phyloP scores from a whole-genome alignment of 257 asterid species.

The Nicotiana undulata region DNA sequence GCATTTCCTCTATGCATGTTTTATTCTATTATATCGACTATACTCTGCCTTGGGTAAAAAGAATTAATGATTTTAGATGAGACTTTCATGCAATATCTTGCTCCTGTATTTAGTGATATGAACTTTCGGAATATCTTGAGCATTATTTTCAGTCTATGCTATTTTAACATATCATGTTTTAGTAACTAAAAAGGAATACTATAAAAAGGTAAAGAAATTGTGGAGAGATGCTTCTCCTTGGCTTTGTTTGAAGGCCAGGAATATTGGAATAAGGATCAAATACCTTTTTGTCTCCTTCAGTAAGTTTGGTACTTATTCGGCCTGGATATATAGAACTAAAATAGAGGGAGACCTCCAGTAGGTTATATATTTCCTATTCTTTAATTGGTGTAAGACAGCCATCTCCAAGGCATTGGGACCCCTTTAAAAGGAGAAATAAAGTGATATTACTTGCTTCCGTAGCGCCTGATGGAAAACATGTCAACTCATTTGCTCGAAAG shows the following conservation, averaged over 20 bases:
- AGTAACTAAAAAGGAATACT: background rate
- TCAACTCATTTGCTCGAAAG: conserved; percentile 29
- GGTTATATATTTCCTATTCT: conserved; percentile 29
- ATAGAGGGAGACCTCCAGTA: conserved; percentile 29
- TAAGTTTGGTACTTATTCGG: conserved; percentile 71
- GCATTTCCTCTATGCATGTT: background rate
- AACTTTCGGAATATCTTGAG: conserved; percentile 7
- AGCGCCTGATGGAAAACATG: conserved; percentile 25
- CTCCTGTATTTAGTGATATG: background rate
- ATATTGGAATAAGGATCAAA: conserved; percentile 48
- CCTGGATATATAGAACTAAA: conserved; percentile 26
- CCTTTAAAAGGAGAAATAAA: conserved; percentile 23
- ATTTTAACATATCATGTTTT: background rate
- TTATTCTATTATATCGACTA: background rate
- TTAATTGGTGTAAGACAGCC: conserved; percentile 23
- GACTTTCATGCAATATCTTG: background rate
- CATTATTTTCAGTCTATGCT: background rate
- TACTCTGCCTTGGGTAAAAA: background rate
- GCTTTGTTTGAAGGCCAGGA: conserved; percentile 58
- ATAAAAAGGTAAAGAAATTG: conserved; percentile 11
- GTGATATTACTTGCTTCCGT: conserved; percentile 35
- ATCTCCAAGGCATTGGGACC: conserved; percentile 22
- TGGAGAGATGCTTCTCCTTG: conserved; percentile 36
- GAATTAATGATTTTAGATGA: background rate
- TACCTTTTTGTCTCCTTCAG: conserved; percentile 57